These are phyloP conservation scores for Apiospora rasikravindrae DNA, from an alignment of 2,329 filamentous ascomycete genomes.

Conservation along the genomic window DNA sequence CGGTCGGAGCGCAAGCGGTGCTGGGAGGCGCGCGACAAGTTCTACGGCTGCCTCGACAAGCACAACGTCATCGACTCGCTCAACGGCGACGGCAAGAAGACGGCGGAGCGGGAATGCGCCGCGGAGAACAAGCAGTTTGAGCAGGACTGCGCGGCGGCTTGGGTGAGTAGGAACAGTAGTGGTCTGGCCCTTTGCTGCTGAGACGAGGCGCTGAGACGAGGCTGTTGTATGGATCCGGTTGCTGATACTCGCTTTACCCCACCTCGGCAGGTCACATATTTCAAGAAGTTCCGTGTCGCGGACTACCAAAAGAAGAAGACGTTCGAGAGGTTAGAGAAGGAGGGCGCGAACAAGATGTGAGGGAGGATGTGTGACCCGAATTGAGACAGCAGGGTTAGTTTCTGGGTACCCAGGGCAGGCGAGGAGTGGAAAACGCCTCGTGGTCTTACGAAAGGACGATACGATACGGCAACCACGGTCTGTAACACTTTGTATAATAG, in stretches of 20 bases:
- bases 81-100: slow-evolving; percentile 56
- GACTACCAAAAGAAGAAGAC: slow-evolving; percentile 86
- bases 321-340: slow-evolving; percentile 73
- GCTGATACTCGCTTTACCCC: background rate
- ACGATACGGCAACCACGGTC: background rate
- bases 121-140: slow-evolving; percentile 73
- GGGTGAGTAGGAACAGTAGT: slow-evolving; percentile 65
- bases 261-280: slow-evolving; percentile 80
- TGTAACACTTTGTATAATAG: slow-evolving; percentile 3
- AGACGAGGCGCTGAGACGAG: background rate
- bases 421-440: background rate
- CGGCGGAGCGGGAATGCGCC: slow-evolving; percentile 61
- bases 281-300: slow-evolving; percentile 94
- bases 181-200: background rate
- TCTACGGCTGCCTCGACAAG: slow-evolving; percentile 86
- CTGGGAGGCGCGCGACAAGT: slow-evolving; percentile 88
- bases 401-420: background rate
- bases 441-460: background rate
- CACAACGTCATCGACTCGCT: slow-evolving; percentile 82
- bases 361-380: background rate
- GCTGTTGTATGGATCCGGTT: background rate
- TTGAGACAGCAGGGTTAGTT: background rate
- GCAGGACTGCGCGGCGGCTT: slow-evolving; percentile 83
- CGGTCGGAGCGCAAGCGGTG: slow-evolving; percentile 81
- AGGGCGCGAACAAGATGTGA: slow-evolving; percentile 70